phyloP scores from a whole-genome alignment of 768 basidiomycete genomes.

The Termitomyces sp. region DNA sequence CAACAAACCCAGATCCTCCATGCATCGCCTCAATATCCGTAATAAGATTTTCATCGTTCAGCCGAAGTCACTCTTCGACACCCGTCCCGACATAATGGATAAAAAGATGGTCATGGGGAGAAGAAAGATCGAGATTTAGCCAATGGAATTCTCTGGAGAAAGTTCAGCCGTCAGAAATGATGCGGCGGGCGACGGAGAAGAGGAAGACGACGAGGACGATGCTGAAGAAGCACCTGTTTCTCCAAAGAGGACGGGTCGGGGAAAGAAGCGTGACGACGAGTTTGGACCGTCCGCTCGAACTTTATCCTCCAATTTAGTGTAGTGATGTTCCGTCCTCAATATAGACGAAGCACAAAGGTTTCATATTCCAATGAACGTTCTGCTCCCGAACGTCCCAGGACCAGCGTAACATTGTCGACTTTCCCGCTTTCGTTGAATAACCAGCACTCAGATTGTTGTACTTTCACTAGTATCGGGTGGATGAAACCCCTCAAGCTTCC shows the following conservation, averaged over 20 bases:
- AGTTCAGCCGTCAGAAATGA: conserved; percentile 5
- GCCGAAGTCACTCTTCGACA: not conserved
- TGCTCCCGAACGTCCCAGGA: not conserved
- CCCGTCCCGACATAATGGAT: not conserved
- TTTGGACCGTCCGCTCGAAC: conserved; percentile 4
- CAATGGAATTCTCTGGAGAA: conserved; percentile 27
- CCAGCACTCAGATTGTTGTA: conserved; percentile 13
- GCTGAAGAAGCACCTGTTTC: conserved; percentile 10
- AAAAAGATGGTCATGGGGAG: conserved; percentile 7
- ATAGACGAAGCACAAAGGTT: not conserved
- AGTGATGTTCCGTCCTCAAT: not conserved
- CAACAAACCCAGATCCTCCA: not conserved
- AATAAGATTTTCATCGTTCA: not conserved
- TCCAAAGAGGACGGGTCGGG: not conserved
- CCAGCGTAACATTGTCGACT: conserved; percentile 2
- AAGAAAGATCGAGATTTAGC: conserved; percentile 15
- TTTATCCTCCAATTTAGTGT: not conserved
- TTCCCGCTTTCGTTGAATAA: conserved; percentile 9
- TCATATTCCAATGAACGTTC: conserved; percentile 4
- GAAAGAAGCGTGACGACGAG: conserved; percentile 5
- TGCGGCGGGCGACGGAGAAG: conserved; percentile 21
- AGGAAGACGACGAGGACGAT: conserved; percentile 18
- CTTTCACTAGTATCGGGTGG: too few species aligned
- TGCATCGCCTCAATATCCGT: not conserved
- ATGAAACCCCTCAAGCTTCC: too few species aligned